Base-by-base conservation (phyloP, 2,329 filamentous ascomycete genomes). In the Colletotrichum orbiculare region DNA sequence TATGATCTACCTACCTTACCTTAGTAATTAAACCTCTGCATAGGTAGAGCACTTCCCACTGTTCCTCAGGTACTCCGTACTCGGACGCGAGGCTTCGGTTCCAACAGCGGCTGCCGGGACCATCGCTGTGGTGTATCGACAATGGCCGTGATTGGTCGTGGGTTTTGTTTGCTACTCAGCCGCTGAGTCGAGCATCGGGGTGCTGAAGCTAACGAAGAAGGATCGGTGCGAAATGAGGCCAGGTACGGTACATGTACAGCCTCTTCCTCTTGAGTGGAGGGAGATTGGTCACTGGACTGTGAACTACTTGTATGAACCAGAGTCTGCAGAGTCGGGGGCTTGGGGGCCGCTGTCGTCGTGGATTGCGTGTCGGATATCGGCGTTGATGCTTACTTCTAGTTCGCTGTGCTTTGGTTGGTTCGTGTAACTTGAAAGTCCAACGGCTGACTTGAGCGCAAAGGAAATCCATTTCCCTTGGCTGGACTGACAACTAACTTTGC, bases 121-220 rank as follows among this genome's bases (percentile, higher is more conserved):
- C 25, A 25, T 43, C 25, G 34, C 37, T 56, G 35, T 7, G 62
- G 58, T 62, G 58, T 57, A 47, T 53, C 43, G 47, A 38, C 12
- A 13, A 15, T 42, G n/a, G 58, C n/a, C 33, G n/a, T 57, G 58
- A 65, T 65, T 65, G 62, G 62, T 25, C 25, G 25, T 25, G 3
- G 25, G 4, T 25, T 13, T 56, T 39, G 52, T 37, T 52, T 56
- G 46, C 46, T 65, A 17, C 62, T 57, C 62, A 62, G 62, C 62
- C 58, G 62, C 58, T 38, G 46, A 43, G 49, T 45, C 46, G 49
- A 39, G 61, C 49, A 33, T 34, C 45, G 49, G 43, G 33, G n/a
- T 45, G 38, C 25, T 17, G 41, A 15, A 39, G 41, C 17, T 39
- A 62, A 47, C 48, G 35, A 57, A 46, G 49, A 43, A 53, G 62